Percentiles rank a stretch among this genome's conserved stretches.
Conservation (phyloP, 2,329 filamentous ascomycete species). For the Exophiala bonariae region DNA sequence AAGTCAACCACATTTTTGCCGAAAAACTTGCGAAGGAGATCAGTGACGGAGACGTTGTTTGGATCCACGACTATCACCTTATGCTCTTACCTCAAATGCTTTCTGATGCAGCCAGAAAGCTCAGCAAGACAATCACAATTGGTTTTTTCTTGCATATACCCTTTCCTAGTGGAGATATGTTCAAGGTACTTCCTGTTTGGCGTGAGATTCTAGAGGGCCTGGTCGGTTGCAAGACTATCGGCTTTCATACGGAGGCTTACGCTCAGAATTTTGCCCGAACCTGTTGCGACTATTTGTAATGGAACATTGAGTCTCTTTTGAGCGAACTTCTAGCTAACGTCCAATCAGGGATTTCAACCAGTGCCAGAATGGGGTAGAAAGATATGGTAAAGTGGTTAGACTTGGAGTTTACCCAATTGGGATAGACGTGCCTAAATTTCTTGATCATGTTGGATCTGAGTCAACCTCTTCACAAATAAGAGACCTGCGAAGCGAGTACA, state of each 20-base stretch:
- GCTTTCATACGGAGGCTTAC: conserved; percentile 94
- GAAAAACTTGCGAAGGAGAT: conserved; percentile 84
- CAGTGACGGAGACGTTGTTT: conserved; percentile 85
- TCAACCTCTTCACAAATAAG: conserved; percentile 69
- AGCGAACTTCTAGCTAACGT: conserved; percentile 71
- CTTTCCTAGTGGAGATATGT: conserved; percentile 93
- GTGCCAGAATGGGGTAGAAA: conserved; percentile 78
- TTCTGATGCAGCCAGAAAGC: conserved; percentile 57
- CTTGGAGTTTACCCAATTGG: conserved; percentile 95
- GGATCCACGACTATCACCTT: conserved; percentile 92
- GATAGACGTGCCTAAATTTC: conserved; percentile 64
- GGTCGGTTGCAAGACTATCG: conserved; percentile 87
- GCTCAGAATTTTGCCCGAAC: conserved; percentile 78
- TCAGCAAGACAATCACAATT: conserved; percentile 83
- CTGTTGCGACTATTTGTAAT: conserved; percentile 4
- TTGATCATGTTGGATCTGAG: conserved; percentile 54
- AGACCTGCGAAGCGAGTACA: conserved; percentile 72
- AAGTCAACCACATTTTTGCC: conserved; percentile 88
- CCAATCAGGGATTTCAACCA: conserved; percentile 84
- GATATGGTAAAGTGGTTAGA: conserved; percentile 82
- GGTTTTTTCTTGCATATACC: conserved; percentile 91
- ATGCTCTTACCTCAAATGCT: conserved; percentile 85
- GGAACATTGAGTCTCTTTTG: background rate
- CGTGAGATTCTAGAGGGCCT: conserved; percentile 90
- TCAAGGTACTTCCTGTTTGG: conserved; percentile 80